phyloP scores from a whole-genome alignment of 192 early-diverging fungal genomes.

The Backusella mclennaniae region DNA sequence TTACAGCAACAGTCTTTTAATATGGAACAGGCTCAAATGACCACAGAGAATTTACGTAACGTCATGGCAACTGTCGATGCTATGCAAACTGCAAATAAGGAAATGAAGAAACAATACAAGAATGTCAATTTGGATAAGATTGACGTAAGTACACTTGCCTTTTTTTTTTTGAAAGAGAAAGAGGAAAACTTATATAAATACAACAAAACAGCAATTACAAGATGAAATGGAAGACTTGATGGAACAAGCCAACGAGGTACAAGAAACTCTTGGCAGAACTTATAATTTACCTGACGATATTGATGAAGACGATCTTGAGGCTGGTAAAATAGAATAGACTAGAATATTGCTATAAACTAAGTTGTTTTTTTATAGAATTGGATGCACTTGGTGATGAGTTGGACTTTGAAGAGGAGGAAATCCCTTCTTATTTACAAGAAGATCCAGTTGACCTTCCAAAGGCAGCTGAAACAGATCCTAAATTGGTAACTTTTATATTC shows the following conservation, averaged over 20 bases:
- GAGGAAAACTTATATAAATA: not conserved
- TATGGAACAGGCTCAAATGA: conserved; percentile 94
- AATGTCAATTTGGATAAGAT: conserved; percentile 93
- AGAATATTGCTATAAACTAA: too few species aligned
- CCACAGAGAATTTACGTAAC: conserved; percentile 96
- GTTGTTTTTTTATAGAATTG: conserved; percentile 62
- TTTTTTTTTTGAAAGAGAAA: not conserved
- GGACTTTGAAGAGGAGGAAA: conserved; percentile 73
- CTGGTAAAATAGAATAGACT: conserved; percentile 48
- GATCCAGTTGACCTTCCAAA: conserved; percentile 48
- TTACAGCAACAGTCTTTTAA: conserved; percentile 97
- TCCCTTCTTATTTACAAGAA: conserved; percentile 87
- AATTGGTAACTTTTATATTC: conserved; percentile 36
- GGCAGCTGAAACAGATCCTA: conserved; percentile 44
- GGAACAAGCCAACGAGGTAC: conserved; percentile 96
- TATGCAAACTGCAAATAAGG: conserved; percentile 94
- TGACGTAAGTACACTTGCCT: conserved; percentile 62
- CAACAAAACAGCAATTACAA: conserved; percentile 72
- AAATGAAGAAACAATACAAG: conserved; percentile 96
- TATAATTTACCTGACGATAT: conserved; percentile 95
- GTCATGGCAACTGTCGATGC: conserved; percentile 96
- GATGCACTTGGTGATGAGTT: conserved; percentile 95
- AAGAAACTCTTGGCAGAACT: conserved; percentile 89
- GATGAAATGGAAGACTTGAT: conserved; percentile 98
- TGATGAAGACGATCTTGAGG: conserved; percentile 97